Base-by-base conservation (phyloP, 495 filamentous ascomycete species). In the Venustampulla echinocandica region DNA sequence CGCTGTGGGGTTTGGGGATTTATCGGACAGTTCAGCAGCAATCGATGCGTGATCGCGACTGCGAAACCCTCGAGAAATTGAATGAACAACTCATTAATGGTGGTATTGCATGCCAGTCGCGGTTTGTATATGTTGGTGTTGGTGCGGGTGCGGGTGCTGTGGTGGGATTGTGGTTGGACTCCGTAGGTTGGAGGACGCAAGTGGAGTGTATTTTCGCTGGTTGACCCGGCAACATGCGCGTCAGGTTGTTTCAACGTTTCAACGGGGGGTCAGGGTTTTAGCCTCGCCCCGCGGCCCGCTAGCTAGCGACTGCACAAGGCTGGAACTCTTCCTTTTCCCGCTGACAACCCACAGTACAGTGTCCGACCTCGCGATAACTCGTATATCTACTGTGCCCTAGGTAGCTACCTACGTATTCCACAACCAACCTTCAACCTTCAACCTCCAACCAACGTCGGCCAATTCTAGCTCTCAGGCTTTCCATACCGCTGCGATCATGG, bases 21-120 rank as follows among this genome's bases (percentile, higher is more conserved):
- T 24, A 41, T 41, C 27, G 32, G 21, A 28, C 33, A 36, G 35
- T 30, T 50, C 17, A 52, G 46, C 51, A 51, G 48, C 53, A 42
- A 46, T 45, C 18, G 14, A 45, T 28, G 49, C 41, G 32, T 49
- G 52, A 52, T 49, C 51, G 52, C 55, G 42, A 47, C 42, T 46
- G 55, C 55, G 47, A 52, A 54, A 52, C 35, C 52, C 46, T 38
- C 10, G 33, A 14, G 35, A 15, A 15, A 42, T 0, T 38, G 21
- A 22, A 10, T 30, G 37, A 25, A 40, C 24, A 40, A 22, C 42
- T 54, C 51, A 54, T 54, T 48, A 58, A 58, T 40, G 44, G 40
- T 24, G 28, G 22, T 48, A 43, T 18, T 46, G 47, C 14, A 44
- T 39, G 45, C 35, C 45, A 36, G 24, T 52, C 49, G 46, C 53